Evolutionary conservation across 148 eudicot genomes (phyloP), one percentile per base, ranked within the genome.

Genomic region (Arctostaphylos glauca): DNA sequence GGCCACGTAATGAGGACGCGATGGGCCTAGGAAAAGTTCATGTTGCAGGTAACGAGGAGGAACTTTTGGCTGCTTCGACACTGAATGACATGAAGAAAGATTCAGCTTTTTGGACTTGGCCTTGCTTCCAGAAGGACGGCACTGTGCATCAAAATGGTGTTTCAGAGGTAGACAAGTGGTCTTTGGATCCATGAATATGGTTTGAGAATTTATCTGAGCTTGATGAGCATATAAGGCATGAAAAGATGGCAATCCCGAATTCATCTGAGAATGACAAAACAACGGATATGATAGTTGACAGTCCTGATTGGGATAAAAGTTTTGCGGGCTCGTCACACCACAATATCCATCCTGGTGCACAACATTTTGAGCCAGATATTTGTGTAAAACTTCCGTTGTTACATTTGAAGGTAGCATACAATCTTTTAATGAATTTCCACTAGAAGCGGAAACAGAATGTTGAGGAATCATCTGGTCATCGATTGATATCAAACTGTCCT

Each of bases 401-500:
- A 47, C 43, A 48, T 46, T 23, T 48, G 55, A 23, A 49, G 81
- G 31, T 73, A 47, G 13, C 73, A 14, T 48, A 46, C 25, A 6
- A 79, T 66, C 19, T 60, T 47, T 41, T 19, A 9, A 6, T 21
- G 19, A 47, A 62, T 14, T 16, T 21, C 21, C 56, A 62, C 44
- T n/a, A 47, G 31, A 38, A 38, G 7, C 2, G 21, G 56, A 79
- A 16, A 62, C 43, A 9, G n/a, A 60, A 47, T 60, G 41, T 47
- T 62, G 49, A 60, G 81, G 81, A 79, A 64, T 23, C 9, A 79
- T 46, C 21, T 46, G 55, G 66, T 79, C 73, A 79, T 79, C 73
- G 9, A 60, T n/a, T 60, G 81, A 13, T 21, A 79, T 79, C 81
- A 79, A 79, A 79, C 74, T 79, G 12, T 64, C 81, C 56, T 79